Evolutionary conservation across 208 protist species (phyloP).

Genomic region (Acanthamoeba royreba): DNA sequence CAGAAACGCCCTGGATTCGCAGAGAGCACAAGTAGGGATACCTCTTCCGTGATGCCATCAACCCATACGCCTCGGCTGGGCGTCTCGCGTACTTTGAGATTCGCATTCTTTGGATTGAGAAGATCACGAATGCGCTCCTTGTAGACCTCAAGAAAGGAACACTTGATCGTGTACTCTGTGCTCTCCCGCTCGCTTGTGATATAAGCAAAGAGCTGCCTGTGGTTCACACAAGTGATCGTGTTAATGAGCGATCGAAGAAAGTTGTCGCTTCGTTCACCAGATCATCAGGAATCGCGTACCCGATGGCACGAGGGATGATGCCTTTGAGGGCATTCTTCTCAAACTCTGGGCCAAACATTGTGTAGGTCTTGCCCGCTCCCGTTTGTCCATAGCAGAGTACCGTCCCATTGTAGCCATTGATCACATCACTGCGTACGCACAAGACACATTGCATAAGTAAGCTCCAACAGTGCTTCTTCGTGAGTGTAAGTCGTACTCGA

Average conservation of each 20-base stretch:
- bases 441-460: background rate
- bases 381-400: background rate
- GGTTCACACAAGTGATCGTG: no score
- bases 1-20: background rate
- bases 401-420: constrained; percentile 32
- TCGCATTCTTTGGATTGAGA: constrained; percentile 80
- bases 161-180: background rate
- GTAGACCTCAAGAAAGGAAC: constrained; percentile 35
- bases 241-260: no score
- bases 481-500: background rate
- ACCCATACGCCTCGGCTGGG: constrained; percentile 90
- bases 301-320: background rate
- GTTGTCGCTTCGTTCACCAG: no score
- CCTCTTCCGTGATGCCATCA: constrained; percentile 82
- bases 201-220: background rate
- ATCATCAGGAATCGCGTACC: background rate
- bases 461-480: background rate
- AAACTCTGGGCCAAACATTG: constrained; percentile 2
- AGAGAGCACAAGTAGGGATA: background rate
- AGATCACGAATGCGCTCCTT: background rate
- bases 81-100: constrained; percentile 87
- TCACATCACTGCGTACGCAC: background rate
- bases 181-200: background rate
- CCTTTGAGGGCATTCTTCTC: background rate
- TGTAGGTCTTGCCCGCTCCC: constrained; percentile 19